phyloP scores from a whole-genome alignment of 352 stramenopile genomes.

The Globisporangium parvum region DNA sequence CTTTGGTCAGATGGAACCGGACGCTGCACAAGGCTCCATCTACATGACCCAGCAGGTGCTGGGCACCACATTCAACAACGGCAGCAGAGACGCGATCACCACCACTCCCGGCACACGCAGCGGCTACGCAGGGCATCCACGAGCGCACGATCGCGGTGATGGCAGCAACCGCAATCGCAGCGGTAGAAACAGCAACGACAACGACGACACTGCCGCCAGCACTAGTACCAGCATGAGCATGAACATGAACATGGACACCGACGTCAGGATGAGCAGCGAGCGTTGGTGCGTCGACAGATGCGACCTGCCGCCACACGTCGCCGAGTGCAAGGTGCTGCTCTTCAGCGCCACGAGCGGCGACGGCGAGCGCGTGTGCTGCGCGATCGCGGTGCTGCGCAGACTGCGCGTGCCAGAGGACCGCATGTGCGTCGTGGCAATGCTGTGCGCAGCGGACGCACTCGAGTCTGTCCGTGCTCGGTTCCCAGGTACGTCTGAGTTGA shows the following conservation, averaged over 20 bases:
- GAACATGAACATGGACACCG: neutral
- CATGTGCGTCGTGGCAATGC: conserved; percentile 40
- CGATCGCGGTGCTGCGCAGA: conserved; percentile 21
- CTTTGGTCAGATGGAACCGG: conserved; percentile 47
- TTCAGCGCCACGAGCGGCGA: conserved; percentile 28
- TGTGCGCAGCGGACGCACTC: conserved; percentile 24
- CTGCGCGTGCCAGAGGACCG: conserved; percentile 19
- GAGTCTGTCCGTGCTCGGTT: conserved; percentile 25
- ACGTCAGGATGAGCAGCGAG: neutral
- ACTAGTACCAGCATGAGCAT: neutral
- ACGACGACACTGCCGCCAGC: too few species aligned
- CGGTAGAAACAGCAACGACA: neutral
- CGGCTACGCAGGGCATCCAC: too few species aligned
- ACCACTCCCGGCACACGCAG: too few species aligned
- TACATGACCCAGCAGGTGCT: too few species aligned
- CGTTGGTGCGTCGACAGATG: conserved; percentile 22
- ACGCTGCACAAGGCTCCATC: conserved; percentile 27
- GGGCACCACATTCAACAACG: too few species aligned
- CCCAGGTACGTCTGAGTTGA: conserved; percentile 19
- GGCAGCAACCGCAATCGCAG: too few species aligned
- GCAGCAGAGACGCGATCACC: too few species aligned
- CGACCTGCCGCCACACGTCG: conserved; percentile 29
- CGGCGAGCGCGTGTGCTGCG: conserved; percentile 21
- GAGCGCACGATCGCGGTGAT: too few species aligned
- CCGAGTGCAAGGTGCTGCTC: conserved; percentile 28